A percentile compares a stretch with the other conserved stretches of the same genome.
phyloP scores from a whole-genome alignment of 1,284 basidiomycete species.

The Naganishia sp. region DNA sequence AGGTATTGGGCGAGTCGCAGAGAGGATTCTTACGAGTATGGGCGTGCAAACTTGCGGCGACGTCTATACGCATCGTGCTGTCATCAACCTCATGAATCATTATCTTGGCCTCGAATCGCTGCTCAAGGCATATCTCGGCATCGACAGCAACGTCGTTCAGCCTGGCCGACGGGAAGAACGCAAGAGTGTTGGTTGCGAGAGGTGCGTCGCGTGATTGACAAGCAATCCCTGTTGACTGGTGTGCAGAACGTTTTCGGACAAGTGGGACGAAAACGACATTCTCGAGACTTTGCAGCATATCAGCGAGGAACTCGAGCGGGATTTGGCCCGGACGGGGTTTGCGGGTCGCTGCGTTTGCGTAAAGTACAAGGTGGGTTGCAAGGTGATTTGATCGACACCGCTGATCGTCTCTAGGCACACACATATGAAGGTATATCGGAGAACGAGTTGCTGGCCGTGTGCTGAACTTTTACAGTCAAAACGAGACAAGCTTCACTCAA shows the following conservation, averaged over 20 bases:
- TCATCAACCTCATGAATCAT: slow-evolving; percentile 77
- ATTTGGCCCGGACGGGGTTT: slow-evolving; percentile 62
- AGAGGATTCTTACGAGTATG: slow-evolving; percentile 78
- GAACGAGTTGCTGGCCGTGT: neutral
- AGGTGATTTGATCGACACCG: neutral
- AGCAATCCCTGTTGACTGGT: neutral
- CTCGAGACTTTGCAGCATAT: slow-evolving; percentile 73
- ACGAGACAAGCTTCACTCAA: slow-evolving; percentile 76
- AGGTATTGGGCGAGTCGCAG: slow-evolving; percentile 83
- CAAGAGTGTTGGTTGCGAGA: slow-evolving; percentile 86
- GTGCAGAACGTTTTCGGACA: slow-evolving; percentile 70
- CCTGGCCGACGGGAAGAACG: slow-evolving; percentile 73
- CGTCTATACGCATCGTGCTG: slow-evolving; percentile 70
- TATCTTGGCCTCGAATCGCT: slow-evolving; percentile 75
- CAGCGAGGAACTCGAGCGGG: slow-evolving; percentile 73
- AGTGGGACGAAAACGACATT: slow-evolving; percentile 67
- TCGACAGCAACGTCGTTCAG: slow-evolving; percentile 76
- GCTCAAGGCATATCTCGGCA: slow-evolving; percentile 74
- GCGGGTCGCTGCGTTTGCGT: slow-evolving; percentile 54
- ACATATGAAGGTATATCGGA: slow-evolving; percentile 48
- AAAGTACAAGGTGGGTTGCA: slow-evolving; percentile 50
- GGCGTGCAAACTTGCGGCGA: slow-evolving; percentile 81
- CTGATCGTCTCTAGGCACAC: slow-evolving; percentile 40
- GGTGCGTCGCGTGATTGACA: slow-evolving; percentile 56
- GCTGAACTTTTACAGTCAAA: slow-evolving; percentile 60